Conservation (phyloP, 345 rosid species). For the Murraya paniculata region DNA sequence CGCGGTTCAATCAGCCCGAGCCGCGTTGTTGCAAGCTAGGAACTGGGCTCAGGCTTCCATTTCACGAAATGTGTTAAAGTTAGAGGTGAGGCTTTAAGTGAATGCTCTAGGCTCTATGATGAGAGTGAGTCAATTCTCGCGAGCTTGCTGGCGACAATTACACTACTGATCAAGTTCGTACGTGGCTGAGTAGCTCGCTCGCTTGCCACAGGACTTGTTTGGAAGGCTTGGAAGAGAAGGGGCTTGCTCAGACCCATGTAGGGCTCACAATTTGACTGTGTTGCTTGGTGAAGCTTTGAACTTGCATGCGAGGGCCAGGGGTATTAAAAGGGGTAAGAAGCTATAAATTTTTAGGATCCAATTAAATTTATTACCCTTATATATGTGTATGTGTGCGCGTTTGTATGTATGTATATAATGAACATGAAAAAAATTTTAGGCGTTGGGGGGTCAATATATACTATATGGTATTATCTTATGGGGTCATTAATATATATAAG, state of each 20-base stretch:
- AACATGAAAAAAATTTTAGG: too few relatives aligned
- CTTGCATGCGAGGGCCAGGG: conserved; percentile 21
- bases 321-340: conserved; percentile 22
- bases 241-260: conserved; percentile 14
- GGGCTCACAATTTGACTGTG: conserved; percentile 34
- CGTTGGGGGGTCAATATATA: too few relatives aligned
- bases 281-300: conserved; percentile 45
- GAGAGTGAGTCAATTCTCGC: conserved; percentile 50
- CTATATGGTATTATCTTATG: too few relatives aligned
- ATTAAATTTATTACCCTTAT: too few relatives aligned
- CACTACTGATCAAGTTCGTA: conserved; percentile 42
- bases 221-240: conserved; percentile 46
- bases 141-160: conserved; percentile 26
- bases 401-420: too few relatives aligned
- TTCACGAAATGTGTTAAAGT: conserved; percentile 6
- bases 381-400: too few relatives aligned
- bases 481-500: too few relatives aligned
- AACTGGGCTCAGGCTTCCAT: conserved; percentile 21
- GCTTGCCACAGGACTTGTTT: conserved; percentile 58
- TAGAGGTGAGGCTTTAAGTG: conserved; percentile 29
- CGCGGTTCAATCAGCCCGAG: conserved; percentile 34
- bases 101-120: conserved; percentile 52
- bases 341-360: too few relatives aligned
- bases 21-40: conserved; percentile 29
- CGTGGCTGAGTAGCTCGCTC: conserved; percentile 59